Conservation (phyloP, 495 filamentous ascomycete species). For the Jackrogersella multiformis region DNA sequence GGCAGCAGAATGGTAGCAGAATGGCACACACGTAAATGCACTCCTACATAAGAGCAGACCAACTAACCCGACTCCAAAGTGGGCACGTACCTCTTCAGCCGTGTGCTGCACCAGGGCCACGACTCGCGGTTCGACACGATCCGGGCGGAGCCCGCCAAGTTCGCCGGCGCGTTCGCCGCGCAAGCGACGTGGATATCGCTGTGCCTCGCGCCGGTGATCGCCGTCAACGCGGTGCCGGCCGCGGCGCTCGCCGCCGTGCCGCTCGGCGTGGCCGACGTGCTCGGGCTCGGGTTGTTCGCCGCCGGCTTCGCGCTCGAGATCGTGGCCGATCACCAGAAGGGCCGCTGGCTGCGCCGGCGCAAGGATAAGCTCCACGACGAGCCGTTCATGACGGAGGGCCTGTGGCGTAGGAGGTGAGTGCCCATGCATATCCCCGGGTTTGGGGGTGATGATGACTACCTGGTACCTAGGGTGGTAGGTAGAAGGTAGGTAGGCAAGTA, state of each 20-base stretch:
- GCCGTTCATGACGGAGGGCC: slow-evolving; percentile 65
- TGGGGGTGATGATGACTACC: neutral
- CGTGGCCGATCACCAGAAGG: slow-evolving; percentile 68
- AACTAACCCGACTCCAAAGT: slow-evolving; percentile 50
- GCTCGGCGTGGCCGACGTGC: slow-evolving; percentile 55
- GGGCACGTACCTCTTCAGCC: slow-evolving; percentile 66
- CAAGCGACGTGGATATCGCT: slow-evolving; percentile 72
- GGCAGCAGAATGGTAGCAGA: no score
- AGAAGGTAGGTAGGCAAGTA: no score
- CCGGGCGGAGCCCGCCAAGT: slow-evolving; percentile 60
- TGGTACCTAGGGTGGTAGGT: no score
- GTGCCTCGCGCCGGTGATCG: slow-evolving; percentile 67
- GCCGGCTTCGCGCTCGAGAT: slow-evolving; percentile 68
- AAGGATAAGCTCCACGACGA: slow-evolving; percentile 68
- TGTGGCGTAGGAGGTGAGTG: slow-evolving; percentile 61
- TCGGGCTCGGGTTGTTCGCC: slow-evolving; percentile 63
- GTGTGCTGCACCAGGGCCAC: slow-evolving; percentile 60
- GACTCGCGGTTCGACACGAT: slow-evolving; percentile 72
- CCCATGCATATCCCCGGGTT: neutral
- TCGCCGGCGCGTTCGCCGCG: slow-evolving; percentile 63
- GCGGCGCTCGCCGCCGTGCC: slow-evolving; percentile 52
- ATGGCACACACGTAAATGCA: no score
- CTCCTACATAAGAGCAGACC: neutral
- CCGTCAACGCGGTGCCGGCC: slow-evolving; percentile 66
- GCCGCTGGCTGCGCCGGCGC: slow-evolving; percentile 63